These are phyloP conservation scores for Lactarius quietus DNA, from an alignment of 768 basidiomycete genomes.

Conservation along the genomic window DNA sequence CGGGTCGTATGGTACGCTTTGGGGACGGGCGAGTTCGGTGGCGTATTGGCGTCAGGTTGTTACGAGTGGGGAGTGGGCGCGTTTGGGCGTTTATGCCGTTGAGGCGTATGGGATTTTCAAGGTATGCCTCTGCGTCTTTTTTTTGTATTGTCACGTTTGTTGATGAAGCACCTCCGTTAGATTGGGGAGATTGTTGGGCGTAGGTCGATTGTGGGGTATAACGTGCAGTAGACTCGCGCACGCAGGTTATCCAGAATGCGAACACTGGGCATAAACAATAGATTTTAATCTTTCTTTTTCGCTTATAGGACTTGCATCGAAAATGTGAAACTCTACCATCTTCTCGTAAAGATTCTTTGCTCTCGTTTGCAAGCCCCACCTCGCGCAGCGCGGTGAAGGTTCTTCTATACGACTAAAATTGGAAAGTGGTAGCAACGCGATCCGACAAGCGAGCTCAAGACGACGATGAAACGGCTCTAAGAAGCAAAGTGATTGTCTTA, in stretches of 20 bases:
- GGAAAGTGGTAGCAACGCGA: too few species aligned
- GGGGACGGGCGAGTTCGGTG: slow-evolving; percentile 53
- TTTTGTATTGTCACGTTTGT: too few species aligned
- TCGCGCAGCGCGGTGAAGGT: too few species aligned
- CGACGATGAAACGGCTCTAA: too few species aligned
- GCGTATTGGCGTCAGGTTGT: slow-evolving; percentile 60
- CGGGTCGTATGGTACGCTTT: slow-evolving; percentile 61
- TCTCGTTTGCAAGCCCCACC: neutral
- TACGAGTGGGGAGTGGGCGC: slow-evolving; percentile 60
- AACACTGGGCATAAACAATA: neutral
- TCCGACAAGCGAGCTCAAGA: too few species aligned
- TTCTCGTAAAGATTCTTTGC: neutral
- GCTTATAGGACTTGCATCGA: neutral
- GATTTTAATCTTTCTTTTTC: neutral
- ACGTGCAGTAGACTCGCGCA: slow-evolving; percentile 36
- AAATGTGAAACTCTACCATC: neutral
- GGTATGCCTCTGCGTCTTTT: slow-evolving; percentile 40
- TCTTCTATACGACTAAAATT: too few species aligned
- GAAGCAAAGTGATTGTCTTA: too few species aligned
- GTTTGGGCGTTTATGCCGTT: slow-evolving; percentile 68
- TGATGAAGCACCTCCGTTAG: slow-evolving; percentile 35
- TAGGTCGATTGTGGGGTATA: slow-evolving; percentile 76
- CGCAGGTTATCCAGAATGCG: neutral
- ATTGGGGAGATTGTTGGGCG: slow-evolving; percentile 88
- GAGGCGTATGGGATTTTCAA: slow-evolving; percentile 92